phyloP scores from a whole-genome alignment of 2,329 filamentous ascomycete species.

The Claviceps spartinae region DNA sequence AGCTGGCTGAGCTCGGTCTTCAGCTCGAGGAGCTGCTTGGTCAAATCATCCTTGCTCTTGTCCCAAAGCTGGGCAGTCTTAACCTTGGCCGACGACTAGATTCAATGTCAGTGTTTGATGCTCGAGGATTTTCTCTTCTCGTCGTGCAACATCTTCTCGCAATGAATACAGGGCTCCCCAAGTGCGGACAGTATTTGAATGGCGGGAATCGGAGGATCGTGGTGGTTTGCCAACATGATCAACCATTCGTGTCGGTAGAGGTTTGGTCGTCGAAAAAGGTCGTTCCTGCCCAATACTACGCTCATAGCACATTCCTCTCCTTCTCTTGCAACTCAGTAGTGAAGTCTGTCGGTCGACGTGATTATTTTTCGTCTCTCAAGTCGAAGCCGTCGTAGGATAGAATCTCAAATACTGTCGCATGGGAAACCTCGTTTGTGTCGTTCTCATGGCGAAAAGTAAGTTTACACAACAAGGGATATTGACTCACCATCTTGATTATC shows the following conservation, averaged over 20 bases:
- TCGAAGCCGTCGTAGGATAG: background rate
- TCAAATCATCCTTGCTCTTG: conserved; percentile 98
- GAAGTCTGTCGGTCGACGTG: background rate
- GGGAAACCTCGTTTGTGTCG: background rate
- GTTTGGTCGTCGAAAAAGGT: background rate
- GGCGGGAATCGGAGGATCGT: background rate
- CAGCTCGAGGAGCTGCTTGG: conserved; percentile 86
- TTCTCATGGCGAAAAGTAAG: background rate
- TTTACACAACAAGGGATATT: conserved; percentile 4
- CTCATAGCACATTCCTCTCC: background rate
- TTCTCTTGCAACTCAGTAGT: background rate
- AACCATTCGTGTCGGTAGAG: background rate
- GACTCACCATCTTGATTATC: conserved; percentile 37
- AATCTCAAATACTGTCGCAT: background rate
- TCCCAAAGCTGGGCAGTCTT: conserved; percentile 95
- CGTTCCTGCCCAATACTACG: background rate
- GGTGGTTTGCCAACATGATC: background rate
- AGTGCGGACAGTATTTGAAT: background rate
- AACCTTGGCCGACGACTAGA: conserved; percentile 50
- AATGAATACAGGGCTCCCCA: background rate
- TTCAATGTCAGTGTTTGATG: background rate
- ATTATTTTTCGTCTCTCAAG: background rate
- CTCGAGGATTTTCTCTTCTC: background rate
- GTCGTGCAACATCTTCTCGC: too few relatives aligned
- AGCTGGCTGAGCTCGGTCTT: conserved; percentile 95